A percentile compares a stretch with the other conserved stretches of the same genome.
Conservation (phyloP, 2,329 filamentous ascomycete genomes). For the Pseudofabraea citricarpa region DNA sequence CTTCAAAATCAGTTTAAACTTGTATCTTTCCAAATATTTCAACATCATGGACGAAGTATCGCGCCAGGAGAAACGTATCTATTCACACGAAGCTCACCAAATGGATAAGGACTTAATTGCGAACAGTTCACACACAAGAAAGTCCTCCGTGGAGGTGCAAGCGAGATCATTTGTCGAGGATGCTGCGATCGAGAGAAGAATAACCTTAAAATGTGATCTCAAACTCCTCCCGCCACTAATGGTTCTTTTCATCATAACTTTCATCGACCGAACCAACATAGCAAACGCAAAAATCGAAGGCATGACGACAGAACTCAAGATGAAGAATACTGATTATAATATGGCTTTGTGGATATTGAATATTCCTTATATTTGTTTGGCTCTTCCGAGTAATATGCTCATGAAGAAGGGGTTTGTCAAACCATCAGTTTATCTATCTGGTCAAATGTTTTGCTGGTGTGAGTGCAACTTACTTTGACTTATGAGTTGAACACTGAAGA, state of each 20-base stretch:
- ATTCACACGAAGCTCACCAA: no score
- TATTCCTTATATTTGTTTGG: neutral
- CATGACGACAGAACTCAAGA: neutral
- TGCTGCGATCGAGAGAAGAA: no score
- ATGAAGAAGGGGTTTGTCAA: neutral
- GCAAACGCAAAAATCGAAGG: neutral
- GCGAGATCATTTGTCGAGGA: no score
- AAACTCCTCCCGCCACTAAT: slow-evolving; percentile 1
- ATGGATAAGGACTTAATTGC: no score
- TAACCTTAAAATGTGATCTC: slow-evolving; percentile 2
- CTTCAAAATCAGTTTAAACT: no score
- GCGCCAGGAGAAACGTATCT: no score
- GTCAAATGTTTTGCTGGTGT: neutral
- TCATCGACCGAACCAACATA: neutral
- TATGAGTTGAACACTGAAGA: neutral
- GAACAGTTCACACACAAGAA: no score
- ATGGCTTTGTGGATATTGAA: neutral
- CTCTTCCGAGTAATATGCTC: neutral
- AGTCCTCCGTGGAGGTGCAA: no score
- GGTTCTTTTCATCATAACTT: neutral
- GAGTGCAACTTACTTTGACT: neutral
- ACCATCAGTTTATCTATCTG: no score
- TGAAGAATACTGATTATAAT: neutral
- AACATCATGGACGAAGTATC: no score
- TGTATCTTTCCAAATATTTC: no score